A percentile compares a stretch with the other conserved stretches of the same genome.
Conservation (phyloP, 345 rosid species). For the Capsella bursapastoris region DNA sequence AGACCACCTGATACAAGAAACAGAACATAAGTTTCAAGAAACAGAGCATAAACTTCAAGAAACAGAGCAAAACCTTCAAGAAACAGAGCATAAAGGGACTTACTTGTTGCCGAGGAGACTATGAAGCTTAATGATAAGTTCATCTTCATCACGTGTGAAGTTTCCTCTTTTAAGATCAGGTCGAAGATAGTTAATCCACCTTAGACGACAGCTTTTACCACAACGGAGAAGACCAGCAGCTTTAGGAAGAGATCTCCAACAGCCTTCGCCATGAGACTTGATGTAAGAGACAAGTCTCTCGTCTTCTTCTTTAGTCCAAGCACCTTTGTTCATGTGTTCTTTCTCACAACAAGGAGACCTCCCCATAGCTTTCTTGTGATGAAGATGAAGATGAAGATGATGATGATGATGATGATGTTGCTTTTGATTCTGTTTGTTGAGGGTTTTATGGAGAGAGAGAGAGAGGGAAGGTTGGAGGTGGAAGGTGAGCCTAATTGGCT, state of each 20-base stretch:
- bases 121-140: conserved; percentile 63
- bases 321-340: conserved; percentile 70
- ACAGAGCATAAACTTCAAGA: neutral
- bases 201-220: conserved; percentile 69
- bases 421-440: conserved; percentile 22
- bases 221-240: conserved; percentile 68
- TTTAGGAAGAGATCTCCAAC: conserved; percentile 68
- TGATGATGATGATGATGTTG: neutral
- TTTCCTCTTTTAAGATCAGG: conserved; percentile 75
- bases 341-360: conserved; percentile 78
- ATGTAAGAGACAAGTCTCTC: conserved; percentile 61
- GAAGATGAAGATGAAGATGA: neutral
- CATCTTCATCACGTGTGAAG: conserved; percentile 65
- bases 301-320: conserved; percentile 67
- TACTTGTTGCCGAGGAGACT: conserved; percentile 69
- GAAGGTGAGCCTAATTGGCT: conserved; percentile 62
- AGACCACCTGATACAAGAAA: conserved; percentile 61
- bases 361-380: conserved; percentile 49
- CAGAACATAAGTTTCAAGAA: conserved; percentile 1
- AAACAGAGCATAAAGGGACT: conserved; percentile 24
- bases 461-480: conserved; percentile 34
- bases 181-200: conserved; percentile 66
- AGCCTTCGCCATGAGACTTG: conserved; percentile 65
- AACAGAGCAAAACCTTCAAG: neutral
- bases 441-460: conserved; percentile 35